A percentile compares a stretch with the other conserved stretches of the same genome.
Conservation (phyloP, 768 basidiomycete genomes). For the Leccinum imitatum region DNA sequence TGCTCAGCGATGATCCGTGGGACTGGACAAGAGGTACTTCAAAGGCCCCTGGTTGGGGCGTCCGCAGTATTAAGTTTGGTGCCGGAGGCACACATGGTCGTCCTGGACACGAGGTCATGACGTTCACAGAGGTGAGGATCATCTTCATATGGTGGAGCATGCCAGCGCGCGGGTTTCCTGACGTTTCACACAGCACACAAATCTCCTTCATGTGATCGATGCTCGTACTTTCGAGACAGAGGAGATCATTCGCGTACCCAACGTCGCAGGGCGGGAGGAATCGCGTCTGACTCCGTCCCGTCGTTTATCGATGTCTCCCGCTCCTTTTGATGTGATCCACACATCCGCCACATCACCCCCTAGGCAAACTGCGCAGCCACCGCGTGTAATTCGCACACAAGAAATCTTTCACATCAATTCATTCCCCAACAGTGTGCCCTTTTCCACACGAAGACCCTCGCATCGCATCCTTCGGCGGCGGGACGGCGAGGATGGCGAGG, state of each 20-base stretch:
- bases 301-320: conserved; percentile 12
- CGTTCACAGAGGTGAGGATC: conserved; percentile 79
- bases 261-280: conserved; percentile 26
- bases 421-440: conserved; percentile 10
- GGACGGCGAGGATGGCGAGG: conserved; percentile 32
- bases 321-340: conserved; percentile 11
- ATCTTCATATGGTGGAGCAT: background rate
- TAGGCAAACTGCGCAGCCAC: conserved; percentile 23
- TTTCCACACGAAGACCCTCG: conserved; percentile 22
- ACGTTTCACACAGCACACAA: conserved; percentile 62
- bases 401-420: conserved; percentile 51
- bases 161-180: background rate
- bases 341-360: conserved; percentile 11
- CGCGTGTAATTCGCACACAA: conserved; percentile 47
- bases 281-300: conserved; percentile 13
- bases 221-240: conserved; percentile 83
- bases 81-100: conserved; percentile 49
- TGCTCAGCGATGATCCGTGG: conserved; percentile 63
- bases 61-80: conserved; percentile 83
- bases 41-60: conserved; percentile 79
- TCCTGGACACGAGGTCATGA: conserved; percentile 71
- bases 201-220: conserved; percentile 79
- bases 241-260: conserved; percentile 62
- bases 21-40: conserved; percentile 61
- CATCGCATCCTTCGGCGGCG: conserved; percentile 22